Conservation (phyloP, 805 yeast genomes). For the Cyberlindnera maclurae region DNA sequence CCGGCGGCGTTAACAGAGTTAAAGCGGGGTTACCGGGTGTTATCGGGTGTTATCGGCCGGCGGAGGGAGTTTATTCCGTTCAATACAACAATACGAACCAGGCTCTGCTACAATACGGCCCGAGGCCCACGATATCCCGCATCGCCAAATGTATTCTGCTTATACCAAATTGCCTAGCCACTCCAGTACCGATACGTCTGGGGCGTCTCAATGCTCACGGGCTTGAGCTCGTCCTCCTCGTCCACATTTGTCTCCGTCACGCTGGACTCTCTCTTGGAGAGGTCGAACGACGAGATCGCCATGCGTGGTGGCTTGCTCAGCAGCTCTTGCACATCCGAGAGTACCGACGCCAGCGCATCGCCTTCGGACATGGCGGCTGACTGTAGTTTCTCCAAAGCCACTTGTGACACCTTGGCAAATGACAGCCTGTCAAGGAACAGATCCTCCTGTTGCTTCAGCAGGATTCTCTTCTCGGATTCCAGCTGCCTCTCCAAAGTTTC, state of each 20-base stretch:
- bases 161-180: conserved; percentile 25
- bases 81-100: too few species aligned
- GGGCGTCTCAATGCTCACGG: conserved; percentile 55
- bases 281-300: conserved; percentile 20
- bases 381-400: conserved; percentile 39
- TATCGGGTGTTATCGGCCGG: too few species aligned
- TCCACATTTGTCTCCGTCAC: conserved; percentile 20
- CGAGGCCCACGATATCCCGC: too few species aligned
- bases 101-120: too few species aligned
- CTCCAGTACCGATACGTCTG: conserved; percentile 63
- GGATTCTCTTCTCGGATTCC: conserved; percentile 54
- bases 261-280: conserved; percentile 15
- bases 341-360: conserved; percentile 5
- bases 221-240: conserved; percentile 32
- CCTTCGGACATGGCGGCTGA: conserved; percentile 16
- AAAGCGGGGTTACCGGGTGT: too few species aligned
- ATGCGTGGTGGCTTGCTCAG: conserved; percentile 26
- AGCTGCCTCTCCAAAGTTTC: conserved; percentile 56
- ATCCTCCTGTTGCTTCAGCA: conserved; percentile 60
- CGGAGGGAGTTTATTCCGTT: too few species aligned
- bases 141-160: too few species aligned
- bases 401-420: conserved; percentile 51
- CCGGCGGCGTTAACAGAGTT: too few species aligned
- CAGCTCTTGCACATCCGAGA: conserved; percentile 22
- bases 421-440: conserved; percentile 58